phyloP scores from a whole-genome alignment of 768 basidiomycete species.

The Pseudohyphozyma bogoriensis region DNA sequence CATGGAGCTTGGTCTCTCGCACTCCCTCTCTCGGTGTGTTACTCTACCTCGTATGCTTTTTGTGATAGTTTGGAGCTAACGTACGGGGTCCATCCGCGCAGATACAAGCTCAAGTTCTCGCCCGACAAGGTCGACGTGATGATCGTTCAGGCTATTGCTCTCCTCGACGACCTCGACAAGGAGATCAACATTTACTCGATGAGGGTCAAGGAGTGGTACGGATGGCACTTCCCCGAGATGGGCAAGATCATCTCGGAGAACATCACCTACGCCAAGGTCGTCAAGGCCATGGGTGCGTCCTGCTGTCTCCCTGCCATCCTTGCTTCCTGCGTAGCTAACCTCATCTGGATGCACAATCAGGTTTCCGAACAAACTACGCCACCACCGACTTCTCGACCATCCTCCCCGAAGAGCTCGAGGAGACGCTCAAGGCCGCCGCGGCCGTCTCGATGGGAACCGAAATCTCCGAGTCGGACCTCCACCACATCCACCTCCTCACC shows the following conservation, averaged over 20 bases:
- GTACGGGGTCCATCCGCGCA: constrained; percentile 36
- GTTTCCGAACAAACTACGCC: constrained; percentile 88
- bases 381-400: constrained; percentile 76
- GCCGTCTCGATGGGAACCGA: constrained; percentile 99
- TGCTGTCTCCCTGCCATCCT: neutral
- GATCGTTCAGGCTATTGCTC: constrained; percentile 96
- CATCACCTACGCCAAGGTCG: constrained; percentile 87
- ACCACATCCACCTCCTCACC: constrained; percentile 92
- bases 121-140: constrained; percentile 99
- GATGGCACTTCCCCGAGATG: constrained; percentile 99
- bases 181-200: constrained; percentile 99
- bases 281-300: constrained; percentile 69
- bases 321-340: neutral
- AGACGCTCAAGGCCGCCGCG: constrained; percentile 84
- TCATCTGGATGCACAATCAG: constrained; percentile 39
- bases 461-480: constrained; percentile 90
- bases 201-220: constrained; percentile 99
- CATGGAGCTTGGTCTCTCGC: constrained; percentile 94
- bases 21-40: constrained; percentile 78
- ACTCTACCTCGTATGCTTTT: neutral
- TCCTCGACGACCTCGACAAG: constrained; percentile 97
- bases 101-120: constrained; percentile 98
- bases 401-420: constrained; percentile 95
- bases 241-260: constrained; percentile 97
- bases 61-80: neutral